Conservation (phyloP, 257 asterid species). For the Mitragyna speciosa region DNA sequence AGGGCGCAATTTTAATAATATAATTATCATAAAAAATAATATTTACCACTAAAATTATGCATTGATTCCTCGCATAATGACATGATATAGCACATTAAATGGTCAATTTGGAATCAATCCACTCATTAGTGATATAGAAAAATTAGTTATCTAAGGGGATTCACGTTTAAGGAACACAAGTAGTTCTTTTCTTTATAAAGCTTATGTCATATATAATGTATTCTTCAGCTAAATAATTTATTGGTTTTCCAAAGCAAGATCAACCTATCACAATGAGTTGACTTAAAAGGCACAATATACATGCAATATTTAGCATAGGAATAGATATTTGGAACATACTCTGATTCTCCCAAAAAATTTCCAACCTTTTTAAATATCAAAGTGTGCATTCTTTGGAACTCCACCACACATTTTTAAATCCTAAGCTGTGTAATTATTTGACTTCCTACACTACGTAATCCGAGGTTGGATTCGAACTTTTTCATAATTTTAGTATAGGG, state of each 20-base stretch:
- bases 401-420: slow-evolving; percentile 10
- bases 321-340: background rate
- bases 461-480: slow-evolving; percentile 15
- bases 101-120: slow-evolving; percentile 57
- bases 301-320: background rate
- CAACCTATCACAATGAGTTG: slow-evolving; percentile 17
- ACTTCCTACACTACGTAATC: slow-evolving; percentile 15
- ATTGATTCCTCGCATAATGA: slow-evolving; percentile 26
- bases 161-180: background rate
- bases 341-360: background rate
- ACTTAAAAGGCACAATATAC: background rate
- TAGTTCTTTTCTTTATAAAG: background rate
- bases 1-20: background rate
- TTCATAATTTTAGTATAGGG: background rate
- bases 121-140: slow-evolving; percentile 21
- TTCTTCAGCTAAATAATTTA: background rate
- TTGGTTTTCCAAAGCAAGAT: background rate
- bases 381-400: slow-evolving; percentile 7
- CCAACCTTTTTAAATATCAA: background rate
- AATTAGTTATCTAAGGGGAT: background rate
- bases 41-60: background rate
- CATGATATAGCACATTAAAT: background rate
- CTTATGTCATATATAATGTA: background rate
- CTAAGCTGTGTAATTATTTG: background rate
- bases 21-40: slow-evolving; percentile 9